Percentiles rank a stretch among this genome's conserved stretches.
phyloP scores from a whole-genome alignment of 1,284 basidiomycete species.

The Rhodotorula sp. region DNA sequence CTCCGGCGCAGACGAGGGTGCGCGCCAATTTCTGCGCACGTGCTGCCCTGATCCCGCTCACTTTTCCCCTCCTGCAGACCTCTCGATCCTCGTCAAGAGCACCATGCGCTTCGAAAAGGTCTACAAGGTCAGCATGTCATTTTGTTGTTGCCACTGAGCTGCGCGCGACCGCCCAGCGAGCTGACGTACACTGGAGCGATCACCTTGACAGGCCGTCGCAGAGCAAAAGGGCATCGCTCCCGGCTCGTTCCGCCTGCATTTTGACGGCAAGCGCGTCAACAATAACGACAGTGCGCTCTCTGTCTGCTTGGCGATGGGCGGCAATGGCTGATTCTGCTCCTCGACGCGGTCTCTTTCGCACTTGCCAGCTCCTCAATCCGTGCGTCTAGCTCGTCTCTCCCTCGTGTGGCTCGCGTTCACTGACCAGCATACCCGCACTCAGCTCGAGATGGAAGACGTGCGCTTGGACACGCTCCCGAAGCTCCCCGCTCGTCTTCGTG shows the following conservation, averaged over 20 bases:
- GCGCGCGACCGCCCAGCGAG: neutral
- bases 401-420: neutral
- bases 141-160: neutral
- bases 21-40: neutral
- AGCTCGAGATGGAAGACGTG: conserved; percentile 15
- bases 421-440: neutral
- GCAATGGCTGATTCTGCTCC: neutral
- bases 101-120: conserved; percentile 1
- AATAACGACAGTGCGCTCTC: neutral
- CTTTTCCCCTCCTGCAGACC: neutral
- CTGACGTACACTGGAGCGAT: neutral
- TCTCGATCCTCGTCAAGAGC: conserved; percentile 6
- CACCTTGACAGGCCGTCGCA: neutral
- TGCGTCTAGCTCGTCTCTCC: neutral
- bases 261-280: neutral
- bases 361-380: neutral
- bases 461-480: neutral
- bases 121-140: neutral
- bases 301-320: neutral
- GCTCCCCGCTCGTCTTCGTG: too few species aligned
- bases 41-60: neutral
- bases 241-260: neutral
- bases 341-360: neutral
- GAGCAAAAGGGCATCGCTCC: neutral
- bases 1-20: neutral